These are phyloP conservation scores for Penicillium sp. DNA, from an alignment of 2,329 filamentous ascomycete genomes.

Conservation along the genomic window DNA sequence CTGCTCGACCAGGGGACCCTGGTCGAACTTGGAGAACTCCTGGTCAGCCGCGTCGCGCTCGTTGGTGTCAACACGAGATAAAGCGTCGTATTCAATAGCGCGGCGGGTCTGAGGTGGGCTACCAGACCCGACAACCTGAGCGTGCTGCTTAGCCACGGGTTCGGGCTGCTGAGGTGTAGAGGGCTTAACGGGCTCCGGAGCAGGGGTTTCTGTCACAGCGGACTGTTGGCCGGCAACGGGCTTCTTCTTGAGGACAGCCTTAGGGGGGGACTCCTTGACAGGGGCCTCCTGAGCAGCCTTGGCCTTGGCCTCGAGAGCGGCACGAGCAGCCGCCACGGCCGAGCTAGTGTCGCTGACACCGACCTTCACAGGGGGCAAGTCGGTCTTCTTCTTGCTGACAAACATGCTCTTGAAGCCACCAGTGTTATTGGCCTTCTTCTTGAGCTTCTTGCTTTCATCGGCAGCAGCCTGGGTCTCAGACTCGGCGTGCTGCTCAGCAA, in stretches of 20 bases:
- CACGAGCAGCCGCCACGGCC: slow-evolving; percentile 44
- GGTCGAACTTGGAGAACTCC: slow-evolving; percentile 71
- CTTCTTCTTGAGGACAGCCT: slow-evolving; percentile 36
- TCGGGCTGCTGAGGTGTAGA: slow-evolving; percentile 9
- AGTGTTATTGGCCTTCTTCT: slow-evolving; percentile 43
- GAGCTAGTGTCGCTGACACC: slow-evolving; percentile 23
- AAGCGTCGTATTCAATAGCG: slow-evolving; percentile 55
- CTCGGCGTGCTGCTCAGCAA: slow-evolving; percentile 25
- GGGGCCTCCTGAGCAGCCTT: slow-evolving; percentile 32
- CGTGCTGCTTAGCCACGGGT: slow-evolving; percentile 27
- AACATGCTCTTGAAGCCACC: slow-evolving; percentile 48
- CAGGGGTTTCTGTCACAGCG: neutral
- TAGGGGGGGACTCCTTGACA: slow-evolving; percentile 19
- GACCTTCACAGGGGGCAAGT: slow-evolving; percentile 34
- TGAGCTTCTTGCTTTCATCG: slow-evolving; percentile 44
- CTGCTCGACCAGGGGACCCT: slow-evolving; percentile 83
- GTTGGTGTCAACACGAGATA: slow-evolving; percentile 61
- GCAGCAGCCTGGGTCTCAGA: slow-evolving; percentile 32
- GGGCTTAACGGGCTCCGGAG: slow-evolving; percentile 6
- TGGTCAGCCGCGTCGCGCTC: slow-evolving; percentile 46
- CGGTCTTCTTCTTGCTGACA: slow-evolving; percentile 40
- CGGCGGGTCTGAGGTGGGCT: slow-evolving; percentile 44
- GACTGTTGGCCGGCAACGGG: slow-evolving; percentile 24
- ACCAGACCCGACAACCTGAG: slow-evolving; percentile 19
- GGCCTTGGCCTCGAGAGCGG: slow-evolving; percentile 41